Evolutionary conservation across 1,139 yeast species (phyloP), one percentile per base, ranked within the genome.

Genomic region (Schizosaccharomyces versatilis): DNA sequence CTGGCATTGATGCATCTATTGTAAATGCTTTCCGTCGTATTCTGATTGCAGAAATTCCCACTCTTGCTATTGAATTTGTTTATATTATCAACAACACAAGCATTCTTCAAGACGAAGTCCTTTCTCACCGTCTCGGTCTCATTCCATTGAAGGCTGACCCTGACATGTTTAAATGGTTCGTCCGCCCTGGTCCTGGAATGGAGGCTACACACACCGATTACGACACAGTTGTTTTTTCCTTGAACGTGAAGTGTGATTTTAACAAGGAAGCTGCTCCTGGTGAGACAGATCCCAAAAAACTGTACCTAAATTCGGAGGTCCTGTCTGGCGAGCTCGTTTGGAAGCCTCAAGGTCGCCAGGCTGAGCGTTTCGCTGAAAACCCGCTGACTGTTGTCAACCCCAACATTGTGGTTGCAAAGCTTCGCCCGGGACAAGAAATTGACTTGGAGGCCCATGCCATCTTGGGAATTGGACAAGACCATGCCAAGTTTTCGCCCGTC

Each of bases 11-110:
- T 66, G 84, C 97, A 1, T 84, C 97, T 12, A 73, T 90, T 57
- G 90, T 97, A 54, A 90, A 90, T 71, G 97, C 98, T 0, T 86
- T 90, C 70, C 83, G 98, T 66, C 82, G 98, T 66, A 84, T 90
- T 62, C 88, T 90, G 96, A 80, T 90, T 59, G 78, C 96, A 1
- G 98, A 90, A 67, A 95, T 90, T 40, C 98, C 98, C 17, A 77
- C 93, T 2, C 94, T 90, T 52, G 98, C 98, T 7, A 84, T 94
- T 38, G 98, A 90, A 68, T 78, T 83, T 59, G 85, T 90, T 38
- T 88, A 82, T 66, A 76, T 90, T 60, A 83, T 82, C 71, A 88
- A 85, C 75, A 90, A 90, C 70, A 90, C 98, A 1, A 84, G 95
- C 2, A 95, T 90, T 54, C 84, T 90, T 60, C 97, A 88, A 68